Evolutionary conservation across 2,329 filamentous ascomycete species (phyloP).

Genomic region (Fusarium annulatum): DNA sequence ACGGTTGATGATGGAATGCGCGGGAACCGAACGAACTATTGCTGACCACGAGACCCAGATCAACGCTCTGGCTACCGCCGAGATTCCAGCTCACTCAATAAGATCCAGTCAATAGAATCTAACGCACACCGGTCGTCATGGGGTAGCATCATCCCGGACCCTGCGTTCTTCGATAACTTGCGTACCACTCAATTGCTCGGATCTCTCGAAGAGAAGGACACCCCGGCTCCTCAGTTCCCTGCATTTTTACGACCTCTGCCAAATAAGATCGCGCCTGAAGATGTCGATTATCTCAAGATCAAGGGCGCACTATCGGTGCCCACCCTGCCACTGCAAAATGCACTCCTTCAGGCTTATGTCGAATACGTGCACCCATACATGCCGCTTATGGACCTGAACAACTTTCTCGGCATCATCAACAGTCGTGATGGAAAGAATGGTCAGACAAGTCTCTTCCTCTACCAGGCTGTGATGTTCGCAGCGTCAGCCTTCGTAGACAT

Average conservation of each 20-base stretch:
- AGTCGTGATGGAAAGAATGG: constrained; percentile 75
- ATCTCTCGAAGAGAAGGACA: constrained; percentile 61
- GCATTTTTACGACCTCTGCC: constrained; percentile 84
- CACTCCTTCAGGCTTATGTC: constrained; percentile 82
- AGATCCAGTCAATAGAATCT: constrained; percentile 43
- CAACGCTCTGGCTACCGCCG: constrained; percentile 53
- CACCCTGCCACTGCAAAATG: constrained; percentile 75
- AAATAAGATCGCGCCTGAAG: constrained; percentile 79
- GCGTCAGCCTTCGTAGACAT: constrained; percentile 90
- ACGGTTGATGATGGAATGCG: constrained; percentile 14
- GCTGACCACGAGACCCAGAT: constrained; percentile 53
- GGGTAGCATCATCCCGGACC: constrained; percentile 50
- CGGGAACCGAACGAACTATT: constrained; percentile 6
- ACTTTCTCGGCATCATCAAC: constrained; percentile 70
- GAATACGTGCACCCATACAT: constrained; percentile 95
- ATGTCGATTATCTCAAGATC: constrained; percentile 82
- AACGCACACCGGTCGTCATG: constrained; percentile 42
- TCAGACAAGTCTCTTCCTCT: constrained; percentile 84
- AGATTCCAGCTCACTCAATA: constrained; percentile 48
- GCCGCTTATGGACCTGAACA: constrained; percentile 80
- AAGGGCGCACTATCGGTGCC: constrained; percentile 89
- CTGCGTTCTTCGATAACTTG: constrained; percentile 51
- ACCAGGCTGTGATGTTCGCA: constrained; percentile 95
- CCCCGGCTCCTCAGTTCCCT: constrained; percentile 60
- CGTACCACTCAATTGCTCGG: constrained; percentile 58